These are phyloP conservation scores for Brettanomyces sp. DNA, from an alignment of 805 yeast species.

Conservation along the genomic window DNA sequence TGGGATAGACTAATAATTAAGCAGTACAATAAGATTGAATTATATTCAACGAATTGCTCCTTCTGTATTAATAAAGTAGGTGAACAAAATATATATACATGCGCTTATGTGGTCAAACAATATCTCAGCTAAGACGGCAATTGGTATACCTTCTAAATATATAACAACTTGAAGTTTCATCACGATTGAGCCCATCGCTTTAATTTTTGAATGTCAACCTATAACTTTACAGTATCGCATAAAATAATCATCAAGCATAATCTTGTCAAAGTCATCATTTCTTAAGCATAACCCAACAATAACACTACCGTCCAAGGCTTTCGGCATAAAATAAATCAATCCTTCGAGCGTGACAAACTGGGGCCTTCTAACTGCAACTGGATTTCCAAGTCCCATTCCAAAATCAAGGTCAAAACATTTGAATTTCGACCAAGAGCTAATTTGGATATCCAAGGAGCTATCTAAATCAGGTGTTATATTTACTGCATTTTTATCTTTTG, in stretches of 20 bases:
- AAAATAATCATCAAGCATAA: not conserved
- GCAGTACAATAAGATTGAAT: too few relatives aligned
- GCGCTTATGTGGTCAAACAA: too few relatives aligned
- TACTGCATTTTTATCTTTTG: not conserved
- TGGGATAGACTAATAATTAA: too few relatives aligned
- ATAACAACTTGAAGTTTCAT: too few relatives aligned
- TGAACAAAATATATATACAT: too few relatives aligned
- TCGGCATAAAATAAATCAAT: slow-evolving; percentile 1
- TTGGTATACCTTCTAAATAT: too few relatives aligned
- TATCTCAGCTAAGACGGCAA: too few relatives aligned
- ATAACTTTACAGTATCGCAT: not conserved
- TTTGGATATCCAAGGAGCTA: not conserved
- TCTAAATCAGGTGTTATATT: not conserved
- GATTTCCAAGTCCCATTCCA: not conserved
- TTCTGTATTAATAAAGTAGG: too few relatives aligned
- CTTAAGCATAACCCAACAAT: not conserved
- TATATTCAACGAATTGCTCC: too few relatives aligned
- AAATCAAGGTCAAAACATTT: not conserved
- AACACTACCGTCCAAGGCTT: not conserved
- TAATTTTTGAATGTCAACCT: too few relatives aligned
- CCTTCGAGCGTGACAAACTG: not conserved
- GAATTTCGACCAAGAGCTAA: not conserved
- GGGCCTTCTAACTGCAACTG: slow-evolving; percentile 2
- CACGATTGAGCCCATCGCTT: too few relatives aligned
- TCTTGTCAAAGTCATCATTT: not conserved